phyloP scores from a whole-genome alignment of 306 rosid species.

The Vigna radiata region DNA sequence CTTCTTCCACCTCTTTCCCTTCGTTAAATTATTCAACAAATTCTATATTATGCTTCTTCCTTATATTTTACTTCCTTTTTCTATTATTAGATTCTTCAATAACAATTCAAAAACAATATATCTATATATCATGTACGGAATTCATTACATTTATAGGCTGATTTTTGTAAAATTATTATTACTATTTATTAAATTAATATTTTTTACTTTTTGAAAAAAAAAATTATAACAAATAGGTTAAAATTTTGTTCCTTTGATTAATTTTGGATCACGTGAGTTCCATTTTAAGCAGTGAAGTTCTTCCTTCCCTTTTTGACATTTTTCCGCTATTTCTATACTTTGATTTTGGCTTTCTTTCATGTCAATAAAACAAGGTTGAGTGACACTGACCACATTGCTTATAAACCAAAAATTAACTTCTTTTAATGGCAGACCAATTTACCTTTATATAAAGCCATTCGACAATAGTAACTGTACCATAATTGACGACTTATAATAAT shows the following conservation, averaged over 20 bases:
- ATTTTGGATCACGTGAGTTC: background rate
- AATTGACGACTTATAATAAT: constrained; percentile 43
- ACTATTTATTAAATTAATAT: too few relatives aligned
- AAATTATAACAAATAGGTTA: too few relatives aligned
- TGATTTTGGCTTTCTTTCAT: background rate
- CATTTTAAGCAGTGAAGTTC: background rate
- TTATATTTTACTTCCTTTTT: too few relatives aligned
- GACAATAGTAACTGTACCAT: constrained; percentile 29
- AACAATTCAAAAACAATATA: too few relatives aligned
- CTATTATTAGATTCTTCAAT: too few relatives aligned
- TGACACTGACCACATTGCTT: constrained; percentile 23
- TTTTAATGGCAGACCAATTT: constrained; percentile 40
- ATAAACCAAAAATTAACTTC: constrained; percentile 39
- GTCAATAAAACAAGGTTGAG: constrained; percentile 9
- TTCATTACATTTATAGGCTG: too few relatives aligned
- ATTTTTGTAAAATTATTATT: too few relatives aligned
- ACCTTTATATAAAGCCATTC: constrained; percentile 36
- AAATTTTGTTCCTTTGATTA: background rate
- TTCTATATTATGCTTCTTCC: too few relatives aligned
- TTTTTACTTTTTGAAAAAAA: too few relatives aligned
- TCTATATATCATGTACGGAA: too few relatives aligned
- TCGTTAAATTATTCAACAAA: too few relatives aligned
- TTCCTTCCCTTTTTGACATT: constrained; percentile 42
- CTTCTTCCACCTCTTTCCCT: too few relatives aligned
- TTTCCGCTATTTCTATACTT: background rate